Evolutionary conservation across 1,284 basidiomycete genomes (phyloP), one percentile per base, ranked within the genome.

Genomic region (Boletus hoseneyae): DNA sequence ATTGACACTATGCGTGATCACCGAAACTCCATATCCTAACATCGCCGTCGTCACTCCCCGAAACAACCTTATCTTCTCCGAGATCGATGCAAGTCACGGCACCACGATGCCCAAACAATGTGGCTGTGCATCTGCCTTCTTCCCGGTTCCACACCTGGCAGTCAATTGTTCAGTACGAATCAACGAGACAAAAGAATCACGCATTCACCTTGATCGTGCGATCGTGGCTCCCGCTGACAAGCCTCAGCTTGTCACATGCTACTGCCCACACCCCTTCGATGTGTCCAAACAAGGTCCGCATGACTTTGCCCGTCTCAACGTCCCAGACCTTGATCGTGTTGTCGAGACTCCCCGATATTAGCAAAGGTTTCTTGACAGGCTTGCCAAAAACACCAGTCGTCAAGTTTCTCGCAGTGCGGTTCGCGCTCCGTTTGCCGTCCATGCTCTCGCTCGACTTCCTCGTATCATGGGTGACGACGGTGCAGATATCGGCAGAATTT

Each of bases 241-340:
- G 77, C 46, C 97, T 79, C 60, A 98, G 75, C 64, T 93, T 91
- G 70, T 99, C 94, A 55, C 89, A 87, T 43, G 92, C 93, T 29
- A 99, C 86, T 12, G 85, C 84, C 96, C 96, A 99, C 8, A 99
- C 93, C 48, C 97, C 97, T 64, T 97, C 93, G 57, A 94, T 92
- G 66, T 97, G 94, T 0, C 96, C 97, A 67, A 99, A 99, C 51
- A 97, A 78, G 30, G 97, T 98, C 59, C 82, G 77, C 43, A 83
- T 74, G 41, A 87, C 82, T 58, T 87, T 83, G 23, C 89, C 93
- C 2, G 84, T 84, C 57, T 96, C 91, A 37, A 98, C 84, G 64
- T 98, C 94, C 97, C 97, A 99, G 15, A 96, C 65, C 69, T 93
- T 94, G 72, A 99, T 87, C 13, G 94, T 98, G 66, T 98, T 98